phyloP scores from a whole-genome alignment of 2,329 filamentous ascomycete species.

The Aspergillus puulaauensis region DNA sequence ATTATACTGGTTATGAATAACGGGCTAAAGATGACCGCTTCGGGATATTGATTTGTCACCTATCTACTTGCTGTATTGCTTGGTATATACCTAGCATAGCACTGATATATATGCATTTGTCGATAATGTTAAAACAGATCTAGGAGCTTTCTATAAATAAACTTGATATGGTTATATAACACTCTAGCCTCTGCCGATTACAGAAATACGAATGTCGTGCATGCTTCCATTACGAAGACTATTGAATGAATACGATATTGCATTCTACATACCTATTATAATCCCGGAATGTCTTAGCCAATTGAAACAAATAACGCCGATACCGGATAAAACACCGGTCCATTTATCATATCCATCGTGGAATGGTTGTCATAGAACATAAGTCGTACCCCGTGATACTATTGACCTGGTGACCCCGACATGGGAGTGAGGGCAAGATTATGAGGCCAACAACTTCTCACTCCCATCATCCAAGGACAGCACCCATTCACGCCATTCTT shows the following conservation, averaged over 20 bases:
- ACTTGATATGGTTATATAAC: not conserved
- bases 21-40: not conserved
- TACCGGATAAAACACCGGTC: not conserved
- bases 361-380: slow-evolving; percentile 65
- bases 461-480: slow-evolving; percentile 30
- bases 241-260: not conserved
- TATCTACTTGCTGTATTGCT: not conserved
- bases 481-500: slow-evolving; percentile 76
- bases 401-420: not conserved
- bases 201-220: not conserved
- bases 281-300: not conserved
- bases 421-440: not conserved
- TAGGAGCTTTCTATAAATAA: not conserved
- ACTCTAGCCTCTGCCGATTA: not conserved
- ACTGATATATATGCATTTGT: not conserved
- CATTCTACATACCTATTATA: not conserved
- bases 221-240: too few species aligned
- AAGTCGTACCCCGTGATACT: not conserved
- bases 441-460: slow-evolving; percentile 21
- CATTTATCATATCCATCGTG: slow-evolving; percentile 48
- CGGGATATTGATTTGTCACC: not conserved
- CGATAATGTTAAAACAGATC: not conserved
- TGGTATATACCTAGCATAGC: not conserved
- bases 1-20: not conserved
- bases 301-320: not conserved